Evolutionary conservation across 495 filamentous ascomycete genomes (phyloP).

Genomic region (Neurospora sp.): DNA sequence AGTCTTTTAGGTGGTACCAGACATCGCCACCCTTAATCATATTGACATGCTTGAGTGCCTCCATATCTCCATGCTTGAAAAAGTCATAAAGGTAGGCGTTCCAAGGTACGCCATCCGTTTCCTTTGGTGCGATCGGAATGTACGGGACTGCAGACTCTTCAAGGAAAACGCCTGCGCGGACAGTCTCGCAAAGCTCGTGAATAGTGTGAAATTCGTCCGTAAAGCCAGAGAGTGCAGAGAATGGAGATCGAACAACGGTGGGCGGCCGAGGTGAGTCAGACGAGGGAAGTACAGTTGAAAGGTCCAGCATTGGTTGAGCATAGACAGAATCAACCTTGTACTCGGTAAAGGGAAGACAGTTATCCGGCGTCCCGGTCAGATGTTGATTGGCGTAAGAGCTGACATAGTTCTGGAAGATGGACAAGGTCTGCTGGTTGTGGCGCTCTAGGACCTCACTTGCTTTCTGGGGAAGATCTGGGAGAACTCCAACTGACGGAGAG

Average conservation of each 20-base stretch:
- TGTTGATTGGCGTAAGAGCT: conserved; percentile 57
- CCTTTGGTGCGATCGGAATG: conserved; percentile 45
- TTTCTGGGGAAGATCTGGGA: conserved; percentile 49
- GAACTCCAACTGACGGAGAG: conserved; percentile 49
- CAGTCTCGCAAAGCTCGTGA: conserved; percentile 50
- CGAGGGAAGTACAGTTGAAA: background rate
- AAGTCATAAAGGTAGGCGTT: conserved; percentile 72
- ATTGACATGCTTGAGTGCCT: conserved; percentile 47
- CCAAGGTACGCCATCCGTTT: conserved; percentile 33
- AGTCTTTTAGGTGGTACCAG: conserved; percentile 61
- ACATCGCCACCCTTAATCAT: conserved; percentile 50
- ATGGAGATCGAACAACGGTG: conserved; percentile 46
- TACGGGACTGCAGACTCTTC: conserved; percentile 62
- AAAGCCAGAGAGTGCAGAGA: conserved; percentile 61
- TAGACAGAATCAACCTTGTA: background rate
- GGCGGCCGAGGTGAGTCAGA: background rate
- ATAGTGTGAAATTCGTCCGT: conserved; percentile 51
- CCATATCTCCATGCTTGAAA: conserved; percentile 55
- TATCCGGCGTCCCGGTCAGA: conserved; percentile 36
- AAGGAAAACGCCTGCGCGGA: conserved; percentile 57
- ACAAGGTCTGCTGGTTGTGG: conserved; percentile 54
- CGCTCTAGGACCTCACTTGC: conserved; percentile 43
- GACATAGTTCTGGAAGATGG: conserved; percentile 58
- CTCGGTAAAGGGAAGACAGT: conserved; percentile 48
- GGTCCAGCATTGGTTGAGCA: background rate